Conservation (phyloP, 305 asterid species). For the Fraxinus velutina region DNA sequence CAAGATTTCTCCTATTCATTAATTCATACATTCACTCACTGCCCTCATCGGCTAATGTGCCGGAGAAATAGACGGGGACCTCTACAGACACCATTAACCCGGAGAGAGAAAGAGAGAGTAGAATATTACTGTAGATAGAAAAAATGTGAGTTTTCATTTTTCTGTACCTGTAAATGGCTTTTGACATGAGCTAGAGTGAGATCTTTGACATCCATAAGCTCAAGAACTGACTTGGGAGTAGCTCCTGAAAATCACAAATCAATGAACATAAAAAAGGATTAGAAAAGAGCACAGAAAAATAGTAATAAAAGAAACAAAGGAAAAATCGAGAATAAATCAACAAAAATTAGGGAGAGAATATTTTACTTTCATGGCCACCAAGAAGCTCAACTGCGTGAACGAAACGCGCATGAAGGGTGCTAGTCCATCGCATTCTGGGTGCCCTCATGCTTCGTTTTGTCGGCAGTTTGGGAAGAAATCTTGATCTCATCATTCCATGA, state of each 20-base stretch:
- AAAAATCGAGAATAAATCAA: background rate
- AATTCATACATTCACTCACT: conserved; percentile 47
- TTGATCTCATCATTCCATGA: conserved; percentile 71
- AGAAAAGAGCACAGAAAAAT: background rate
- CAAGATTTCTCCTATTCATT: conserved; percentile 38
- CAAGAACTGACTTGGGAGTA: conserved; percentile 89
- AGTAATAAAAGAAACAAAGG: background rate
- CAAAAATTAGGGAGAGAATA: background rate
- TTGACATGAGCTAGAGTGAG: conserved; percentile 92
- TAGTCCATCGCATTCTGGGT: conserved; percentile 95
- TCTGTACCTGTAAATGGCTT: conserved; percentile 89
- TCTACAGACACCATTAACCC: conserved; percentile 34
- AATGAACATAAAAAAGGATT: background rate
- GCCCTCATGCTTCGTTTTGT: conserved; percentile 90
- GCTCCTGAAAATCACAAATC: conserved; percentile 52
- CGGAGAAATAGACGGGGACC: conserved; percentile 60
- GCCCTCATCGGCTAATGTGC: conserved; percentile 79
- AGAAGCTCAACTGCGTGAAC: conserved; percentile 97
- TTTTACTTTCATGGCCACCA: conserved; percentile 94
- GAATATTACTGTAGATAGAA: background rate
- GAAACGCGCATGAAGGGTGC: conserved; percentile 81
- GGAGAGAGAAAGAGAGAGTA: conserved; percentile 29
- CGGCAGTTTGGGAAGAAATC: conserved; percentile 68
- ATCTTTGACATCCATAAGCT: conserved; percentile 95
- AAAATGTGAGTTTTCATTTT: background rate